Base-by-base conservation (phyloP, 1,139 yeast genomes). In the Arxiozyma telluris region DNA sequence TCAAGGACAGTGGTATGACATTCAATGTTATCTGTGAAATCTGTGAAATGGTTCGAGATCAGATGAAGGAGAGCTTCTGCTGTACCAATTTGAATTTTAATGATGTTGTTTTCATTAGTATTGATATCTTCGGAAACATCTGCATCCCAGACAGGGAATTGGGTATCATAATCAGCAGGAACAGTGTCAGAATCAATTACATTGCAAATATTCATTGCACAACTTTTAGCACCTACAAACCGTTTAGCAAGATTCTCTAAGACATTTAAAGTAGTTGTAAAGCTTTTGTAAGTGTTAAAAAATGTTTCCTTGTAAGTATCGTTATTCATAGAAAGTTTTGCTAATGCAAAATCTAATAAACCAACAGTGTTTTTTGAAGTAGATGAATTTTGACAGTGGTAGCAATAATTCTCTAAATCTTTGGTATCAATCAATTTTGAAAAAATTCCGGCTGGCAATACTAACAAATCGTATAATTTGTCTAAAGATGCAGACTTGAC, bases 11-110 rank as follows among this genome's bases (percentile, higher is more conserved):
- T 75, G 34, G 76, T 75, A 61, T 86, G 82, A 61, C 84, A 83
- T 20, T 72, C 71, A 58, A 84, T 66, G 61, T 87, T 88, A 65
- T 84, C 85, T 6, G 86, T 78, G 64, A 91, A 87, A 66, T 87
- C 94, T 42, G 80, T 71, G 66, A 85, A 89, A 64, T 87, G 87
- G 60, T 85, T 84, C 52, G 81, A 79, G 25, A 89, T 80, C 70
- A 95, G 77, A 44, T 84, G 79, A 51, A 83, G 79, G 55, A 89
- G 74, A 0, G 90, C 88, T 65, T 88, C 95, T 58, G 90, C 73
- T 47, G 90, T 82, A 51, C 95, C 95, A 53, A 86, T 78, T 64
- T 90, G 96, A 53, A 90, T 87, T 65, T 84, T 78, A 61, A 83
- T 78, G 67, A 82, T 75, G 72, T 78, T 73, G 64, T 81, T 39